Base-by-base conservation (phyloP, 768 basidiomycete genomes). In the Rhizopogon roseolus region DNA sequence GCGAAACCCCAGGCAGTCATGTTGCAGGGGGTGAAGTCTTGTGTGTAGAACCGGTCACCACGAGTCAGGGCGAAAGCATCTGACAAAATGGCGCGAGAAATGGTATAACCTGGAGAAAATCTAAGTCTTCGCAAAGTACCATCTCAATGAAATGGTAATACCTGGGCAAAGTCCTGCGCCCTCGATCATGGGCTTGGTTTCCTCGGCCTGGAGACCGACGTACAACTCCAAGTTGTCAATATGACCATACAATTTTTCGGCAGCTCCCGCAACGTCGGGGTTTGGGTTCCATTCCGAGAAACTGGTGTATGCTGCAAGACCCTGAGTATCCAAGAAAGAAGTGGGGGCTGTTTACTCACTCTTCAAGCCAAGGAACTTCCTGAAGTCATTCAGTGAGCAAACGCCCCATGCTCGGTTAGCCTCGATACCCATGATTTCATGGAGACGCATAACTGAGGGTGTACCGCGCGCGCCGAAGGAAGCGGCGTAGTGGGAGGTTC, bases 151-250 rank as follows among this genome's bases (percentile, higher is more conserved):
- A 27, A 56, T 72, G 19, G 19, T 25, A 34, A 49, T 61, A 84
- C 89, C 85, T 57, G 91, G 90, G 70, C 91, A 93, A 51, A 93
- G 78, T 52, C 91, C 91, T 50, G 91, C 88, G 49, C 91, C 91
- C 0, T 84, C 82, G 19, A 85, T 76, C 37, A 90, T 72, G 11
- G 82, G 85, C 64, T 92, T 93, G 2, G 84, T 62, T 56, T 87
- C 82, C 62, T 91, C 89, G 1, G 88, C 90, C 60, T 90, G 86
- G 22, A 92, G 73, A 46, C 90, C 87, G 45, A 86, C 85, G 61
- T 93, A 93, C 16, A 93, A 73, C 64, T 93, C 91, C 48, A 93
- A 76, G 56, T 82, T 76, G 25, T 93, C 77, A 52, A 93, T 86
- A 63, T 86, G 58, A 9, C 85, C 84, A 50, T 93, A 93, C 1